Evolutionary conservation across 257 asterid genomes (phyloP), one percentile per base, ranked within the genome.

Genomic region (Solanum stenotomum): DNA sequence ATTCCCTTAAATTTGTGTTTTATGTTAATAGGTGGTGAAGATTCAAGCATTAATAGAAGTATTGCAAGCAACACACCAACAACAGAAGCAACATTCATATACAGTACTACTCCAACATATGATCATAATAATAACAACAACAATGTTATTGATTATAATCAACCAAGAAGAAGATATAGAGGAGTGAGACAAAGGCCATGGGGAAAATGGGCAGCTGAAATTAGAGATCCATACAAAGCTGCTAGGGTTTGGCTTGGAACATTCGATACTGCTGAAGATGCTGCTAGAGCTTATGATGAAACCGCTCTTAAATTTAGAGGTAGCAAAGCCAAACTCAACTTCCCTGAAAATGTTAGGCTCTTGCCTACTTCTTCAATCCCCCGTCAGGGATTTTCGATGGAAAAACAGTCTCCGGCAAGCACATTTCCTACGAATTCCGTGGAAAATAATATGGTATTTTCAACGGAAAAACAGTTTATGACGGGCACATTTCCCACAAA

Each of bases 121-220:
- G 95, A 91, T n/a, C 92, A 94, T 49, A 33, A 38, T 42, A 33
- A 46, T 8, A 68, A 85, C 16, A 20, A 74, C 22, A 20, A 67
- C 42, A 92, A 90, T 49, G 91, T 92, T 13, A 33, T 37, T 16
- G 59, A 67, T 85, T 16, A 29, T 86, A 14, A 42, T 86, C 83
- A 77, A 86, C 44, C 87, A 29, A 88, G 86, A 74, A 86, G 91
- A 67, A 89, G 86, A 82, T 93, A 93, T 90, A 87, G 96, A 56
- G 96, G 96, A 76, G 96, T 94, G 1, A 83, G 95, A 75, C 88
- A 89, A 76, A 74, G 96, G 88, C 96, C 96, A 14, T 93, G 95
- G 96, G 96, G 96, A 6, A 93, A 92, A 87, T 93, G 94, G 93
- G 95, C 96, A 0, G 95, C 96, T 9, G 95, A 94, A 79, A 94